Conservation (phyloP, 2,329 filamentous ascomycete genomes). For the Talaromyces verruculosus region DNA sequence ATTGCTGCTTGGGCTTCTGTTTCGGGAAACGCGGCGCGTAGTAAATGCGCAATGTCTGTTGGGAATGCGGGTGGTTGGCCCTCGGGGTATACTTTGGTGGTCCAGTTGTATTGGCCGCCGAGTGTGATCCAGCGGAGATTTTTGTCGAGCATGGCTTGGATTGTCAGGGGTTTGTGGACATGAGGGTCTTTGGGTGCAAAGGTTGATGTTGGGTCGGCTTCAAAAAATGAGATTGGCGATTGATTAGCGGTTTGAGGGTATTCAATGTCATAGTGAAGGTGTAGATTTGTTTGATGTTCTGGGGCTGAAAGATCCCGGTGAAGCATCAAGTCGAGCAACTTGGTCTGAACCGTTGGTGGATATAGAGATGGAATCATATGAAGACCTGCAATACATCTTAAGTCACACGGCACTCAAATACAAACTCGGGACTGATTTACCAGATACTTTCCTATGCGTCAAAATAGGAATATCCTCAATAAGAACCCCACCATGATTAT, state of each 20-base stretch:
- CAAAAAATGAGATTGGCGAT: conserved; percentile 51
- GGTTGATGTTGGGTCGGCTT: conserved; percentile 46
- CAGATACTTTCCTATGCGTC: conserved; percentile 37
- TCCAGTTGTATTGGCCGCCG: conserved; percentile 97
- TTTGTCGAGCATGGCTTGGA: conserved; percentile 69
- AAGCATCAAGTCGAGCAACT: conserved; percentile 70
- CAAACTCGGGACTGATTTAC: conserved; percentile 29
- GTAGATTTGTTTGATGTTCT: conserved; percentile 82
- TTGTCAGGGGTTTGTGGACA: conserved; percentile 72
- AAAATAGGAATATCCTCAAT: conserved; percentile 37
- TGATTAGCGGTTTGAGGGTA: conserved; percentile 50
- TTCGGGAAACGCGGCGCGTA: conserved; percentile 70
- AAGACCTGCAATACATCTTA: conserved; percentile 59
- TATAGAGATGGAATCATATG: conserved; percentile 74
- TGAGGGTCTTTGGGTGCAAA: conserved; percentile 64
- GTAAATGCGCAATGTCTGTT: conserved; percentile 65
- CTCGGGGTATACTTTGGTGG: conserved; percentile 74
- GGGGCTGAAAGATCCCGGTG: conserved; percentile 74
- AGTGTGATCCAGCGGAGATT: conserved; percentile 92
- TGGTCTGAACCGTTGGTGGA: conserved; percentile 65
- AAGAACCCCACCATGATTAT: conserved; percentile 23
- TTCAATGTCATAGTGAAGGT: conserved; percentile 72
- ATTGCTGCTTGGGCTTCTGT: conserved; percentile 86
- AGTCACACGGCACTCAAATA: not conserved
- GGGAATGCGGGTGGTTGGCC: conserved; percentile 72